phyloP scores from a whole-genome alignment of 2,329 filamentous ascomycete species.

The Verticillium tricorpus region DNA sequence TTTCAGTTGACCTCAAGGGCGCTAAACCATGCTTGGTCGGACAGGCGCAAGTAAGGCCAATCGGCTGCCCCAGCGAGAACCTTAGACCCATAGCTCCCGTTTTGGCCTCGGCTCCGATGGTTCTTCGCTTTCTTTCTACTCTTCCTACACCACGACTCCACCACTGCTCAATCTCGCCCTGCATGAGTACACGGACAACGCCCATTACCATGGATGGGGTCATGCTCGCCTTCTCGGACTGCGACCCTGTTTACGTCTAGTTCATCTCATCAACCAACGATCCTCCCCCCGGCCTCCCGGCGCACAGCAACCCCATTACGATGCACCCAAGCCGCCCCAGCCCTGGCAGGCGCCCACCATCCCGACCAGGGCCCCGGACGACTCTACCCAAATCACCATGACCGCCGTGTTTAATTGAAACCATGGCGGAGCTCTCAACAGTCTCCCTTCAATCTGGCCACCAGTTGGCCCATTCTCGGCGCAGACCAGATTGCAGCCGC shows the following conservation, averaged over 20 bases:
- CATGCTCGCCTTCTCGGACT: background rate
- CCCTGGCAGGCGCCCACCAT: background rate
- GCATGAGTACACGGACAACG: conserved; percentile 1
- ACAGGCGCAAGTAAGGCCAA: background rate
- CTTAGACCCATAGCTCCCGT: background rate
- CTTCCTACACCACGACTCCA: background rate
- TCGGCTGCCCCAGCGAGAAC: background rate
- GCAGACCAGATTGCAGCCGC: background rate
- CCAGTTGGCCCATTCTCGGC: background rate
- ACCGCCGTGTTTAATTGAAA: conserved; percentile 4
- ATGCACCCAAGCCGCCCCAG: background rate
- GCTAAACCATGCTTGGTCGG: background rate
- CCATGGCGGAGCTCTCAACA: conserved; percentile 1
- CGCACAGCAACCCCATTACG: background rate
- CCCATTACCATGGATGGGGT: conserved; percentile 1
- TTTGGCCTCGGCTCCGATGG: conserved; percentile 1
- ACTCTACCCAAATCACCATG: background rate
- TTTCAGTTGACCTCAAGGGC: conserved; percentile 1
- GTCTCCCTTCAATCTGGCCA: background rate
- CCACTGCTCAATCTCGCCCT: conserved; percentile 2
- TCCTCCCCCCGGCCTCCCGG: background rate
- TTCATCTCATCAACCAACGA: background rate
- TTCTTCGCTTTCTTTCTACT: background rate
- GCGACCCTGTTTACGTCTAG: background rate
- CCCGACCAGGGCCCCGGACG: background rate